Evolutionary conservation across 176 grass and related monocot genomes (phyloP), one percentile per base, ranked within the genome.

Genomic region (Aechmea fasciata): DNA sequence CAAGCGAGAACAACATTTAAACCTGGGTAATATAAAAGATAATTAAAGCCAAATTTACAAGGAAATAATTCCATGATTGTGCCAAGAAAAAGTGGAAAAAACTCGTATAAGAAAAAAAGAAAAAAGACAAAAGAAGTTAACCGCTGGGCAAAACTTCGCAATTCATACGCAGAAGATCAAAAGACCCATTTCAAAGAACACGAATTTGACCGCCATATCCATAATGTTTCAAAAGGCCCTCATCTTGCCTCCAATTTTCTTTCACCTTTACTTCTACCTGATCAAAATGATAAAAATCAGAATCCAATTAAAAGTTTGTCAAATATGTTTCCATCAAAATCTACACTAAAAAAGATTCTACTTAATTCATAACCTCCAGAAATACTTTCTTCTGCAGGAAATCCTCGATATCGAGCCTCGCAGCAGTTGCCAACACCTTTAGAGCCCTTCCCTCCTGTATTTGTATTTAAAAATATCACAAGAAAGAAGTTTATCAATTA

Each of bases 381-480:
- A 78, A 97, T 67, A 92, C 86, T 82, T 97, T 97, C 84, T 97
- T 97, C 24, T 97, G 83, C 54, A 97, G 89, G 74, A 97, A 97
- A 57, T 97, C 93, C 87, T 97, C 93, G 1, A 97, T 90, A 76
- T 97, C 93, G 72, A 97, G 89, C 79, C 93, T 90, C 72, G 93
- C 87, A 63, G 93, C 93, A 68, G 89, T 90, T 68, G 89, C 93
- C 65, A 97, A 55, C 55, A 86, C 79, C 81, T 97, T 97, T 77
- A 97, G 81, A 52, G 89, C 89, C 78, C 90, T 97, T 17, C 93
- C 93, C 26, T 89, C 86, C 93, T 97, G 73, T 57, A 57, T 52
- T 74, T 50, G 4, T 15, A 54, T 33, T 49, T n/a, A 50, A 51
- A 66, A 33, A 18, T 11, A 67, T 53, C 1, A 22, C 2, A 61